Evolutionary conservation across 352 stramenopile genomes (phyloP), one percentile per base, ranked within the genome.

Genomic region (Phytophthora fragariaefolia): DNA sequence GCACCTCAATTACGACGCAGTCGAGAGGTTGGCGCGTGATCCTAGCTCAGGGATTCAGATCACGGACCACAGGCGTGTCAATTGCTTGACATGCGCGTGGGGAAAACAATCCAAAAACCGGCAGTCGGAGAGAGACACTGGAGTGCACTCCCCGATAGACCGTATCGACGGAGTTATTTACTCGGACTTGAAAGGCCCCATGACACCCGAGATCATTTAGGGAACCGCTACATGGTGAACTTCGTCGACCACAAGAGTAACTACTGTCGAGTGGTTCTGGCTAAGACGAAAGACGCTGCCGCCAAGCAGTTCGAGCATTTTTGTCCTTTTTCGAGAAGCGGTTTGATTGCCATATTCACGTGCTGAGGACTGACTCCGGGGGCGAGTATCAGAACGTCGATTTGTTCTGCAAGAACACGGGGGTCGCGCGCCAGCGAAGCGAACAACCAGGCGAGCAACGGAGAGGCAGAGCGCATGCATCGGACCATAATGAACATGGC

Each of bases 101-200:
- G 53, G 61, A n/a, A 71, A 75, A 27, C 67, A 26, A 56, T 34
- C 4, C 57, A n/a, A n/a, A 69, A 51, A 69, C 58, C 0, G 5
- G 6, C 34, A 66, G 38, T 61, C 38, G 17, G 20, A 18, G 7
- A 55, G 50, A 48, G 55, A 71, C 42, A 57, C 64, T 10, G 56
- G 47, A 4, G 30, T 1, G 15, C 66, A 71, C 38, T 65, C 56
- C 18, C 56, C 56, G 7, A 60, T 66, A 12, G 64, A 71, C 20
- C 9, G 47, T 10, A 5, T 60, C 2, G 54, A 55, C 2, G 63
- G 58, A 1, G 63, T 68, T 18, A 43, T 68, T 5, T 67, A 40
- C 23, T 67, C 38, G 2, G 56, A 67, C 27, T 27, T 67, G 6
- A 46, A 67, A 32, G 59, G 27, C 4, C 32, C 49, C 3, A 49